Percentiles rank a stretch among this genome's conserved stretches.
Conservation (phyloP, 495 filamentous ascomycete species). For the Filosporella fistucella region DNA sequence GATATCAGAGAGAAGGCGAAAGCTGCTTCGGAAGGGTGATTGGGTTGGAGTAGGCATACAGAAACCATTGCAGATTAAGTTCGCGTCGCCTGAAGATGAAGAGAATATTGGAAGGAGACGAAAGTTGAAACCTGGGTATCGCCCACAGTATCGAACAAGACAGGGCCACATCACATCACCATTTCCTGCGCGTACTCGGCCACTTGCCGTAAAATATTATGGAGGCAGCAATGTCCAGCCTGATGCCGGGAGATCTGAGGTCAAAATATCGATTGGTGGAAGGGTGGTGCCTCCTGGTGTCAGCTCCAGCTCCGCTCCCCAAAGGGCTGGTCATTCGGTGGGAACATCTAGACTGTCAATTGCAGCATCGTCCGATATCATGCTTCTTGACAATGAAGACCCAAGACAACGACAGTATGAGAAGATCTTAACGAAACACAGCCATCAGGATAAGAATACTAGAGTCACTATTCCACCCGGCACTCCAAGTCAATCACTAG, state of each 20-base stretch:
- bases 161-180: conserved; percentile 8
- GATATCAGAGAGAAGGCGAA: conserved; percentile 14
- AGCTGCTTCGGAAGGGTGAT: conserved; percentile 20
- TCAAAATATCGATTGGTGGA: conserved; percentile 22
- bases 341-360: background rate
- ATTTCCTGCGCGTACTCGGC: background rate
- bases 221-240: background rate
- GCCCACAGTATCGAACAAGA: conserved; percentile 9
- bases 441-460: no score
- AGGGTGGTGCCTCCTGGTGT: conserved; percentile 15
- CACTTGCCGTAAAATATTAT: background rate
- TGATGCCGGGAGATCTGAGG: conserved; percentile 8
- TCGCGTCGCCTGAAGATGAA: conserved; percentile 6
- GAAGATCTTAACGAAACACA: no score
- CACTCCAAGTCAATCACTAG: no score
- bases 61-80: conserved; percentile 16
- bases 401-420: no score
- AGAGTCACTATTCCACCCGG: no score
- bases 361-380: conserved; percentile 18
- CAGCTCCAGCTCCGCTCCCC: conserved; percentile 17
- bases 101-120: conserved; percentile 21
- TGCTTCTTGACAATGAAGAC: conserved; percentile 20
- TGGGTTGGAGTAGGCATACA: conserved; percentile 21
- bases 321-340: background rate
- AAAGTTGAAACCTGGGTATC: conserved; percentile 13